These are phyloP conservation scores for Phylloporus sp. DNA, from an alignment of 1,284 basidiomycete genomes.

Conservation along the genomic window DNA sequence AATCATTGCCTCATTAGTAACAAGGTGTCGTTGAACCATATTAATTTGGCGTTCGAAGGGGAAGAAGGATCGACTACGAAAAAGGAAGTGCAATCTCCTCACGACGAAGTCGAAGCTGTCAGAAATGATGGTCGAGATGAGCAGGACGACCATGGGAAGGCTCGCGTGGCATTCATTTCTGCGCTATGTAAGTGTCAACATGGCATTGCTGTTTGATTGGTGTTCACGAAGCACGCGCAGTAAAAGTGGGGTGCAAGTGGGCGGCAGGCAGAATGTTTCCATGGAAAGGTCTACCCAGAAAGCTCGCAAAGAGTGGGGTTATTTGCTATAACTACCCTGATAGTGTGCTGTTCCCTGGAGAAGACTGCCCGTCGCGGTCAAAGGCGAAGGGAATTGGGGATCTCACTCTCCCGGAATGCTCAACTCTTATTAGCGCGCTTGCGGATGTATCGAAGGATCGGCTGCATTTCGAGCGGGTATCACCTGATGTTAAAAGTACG, in stretches of 20 bases:
- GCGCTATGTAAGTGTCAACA: not conserved
- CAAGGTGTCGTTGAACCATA: not conserved
- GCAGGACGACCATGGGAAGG: no score
- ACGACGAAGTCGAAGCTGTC: no score
- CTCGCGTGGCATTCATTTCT: not conserved
- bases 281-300: not conserved
- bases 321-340: not conserved
- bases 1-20: not conserved
- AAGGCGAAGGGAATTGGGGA: not conserved
- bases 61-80: no score
- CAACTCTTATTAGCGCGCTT: no score
- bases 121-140: no score
- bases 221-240: not conserved
- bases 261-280: not conserved
- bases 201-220: not conserved
- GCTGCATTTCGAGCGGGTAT: no score
- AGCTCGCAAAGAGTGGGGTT: not conserved
- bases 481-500: no score
- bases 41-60: no score
- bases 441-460: no score
- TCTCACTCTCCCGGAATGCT: not conserved
- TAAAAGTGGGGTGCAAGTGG: not conserved
- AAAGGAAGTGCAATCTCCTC: no score
- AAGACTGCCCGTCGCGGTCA: not conserved
- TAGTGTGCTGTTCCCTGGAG: not conserved